Percentiles rank a stretch among this genome's conserved stretches.
Conservation (phyloP, 1,139 yeast genomes). For the Debaryomycetaceae sp. region DNA sequence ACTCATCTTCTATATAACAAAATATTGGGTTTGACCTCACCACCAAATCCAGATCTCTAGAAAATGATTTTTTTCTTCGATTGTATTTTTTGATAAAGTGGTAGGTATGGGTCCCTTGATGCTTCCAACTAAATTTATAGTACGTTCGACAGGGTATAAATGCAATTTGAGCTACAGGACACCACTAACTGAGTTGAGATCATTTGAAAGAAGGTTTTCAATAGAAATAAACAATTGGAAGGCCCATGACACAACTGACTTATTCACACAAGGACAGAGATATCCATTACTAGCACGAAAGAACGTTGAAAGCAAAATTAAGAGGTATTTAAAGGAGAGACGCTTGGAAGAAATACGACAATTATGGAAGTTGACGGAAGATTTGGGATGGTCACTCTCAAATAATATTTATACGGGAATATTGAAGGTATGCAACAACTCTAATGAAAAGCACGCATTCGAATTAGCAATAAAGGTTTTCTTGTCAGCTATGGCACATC, state of each 20-base stretch:
- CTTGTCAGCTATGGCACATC: slow-evolving; percentile 11
- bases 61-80: no score
- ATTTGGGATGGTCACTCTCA: not conserved
- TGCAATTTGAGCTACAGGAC: not conserved
- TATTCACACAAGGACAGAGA: not conserved
- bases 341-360: not conserved
- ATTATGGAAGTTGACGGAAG: not conserved
- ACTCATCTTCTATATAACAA: not conserved
- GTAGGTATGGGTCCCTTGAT: not conserved
- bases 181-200: no score
- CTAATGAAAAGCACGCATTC: not conserved
- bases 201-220: no score
- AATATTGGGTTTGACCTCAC: not conserved
- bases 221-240: not conserved
- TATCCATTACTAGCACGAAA: not conserved
- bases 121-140: not conserved
- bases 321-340: not conserved
- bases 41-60: not conserved
- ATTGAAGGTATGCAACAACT: slow-evolving; percentile 6
- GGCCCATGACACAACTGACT: not conserved
- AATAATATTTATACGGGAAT: not conserved
- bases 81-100: no score
- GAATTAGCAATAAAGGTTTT: not conserved
- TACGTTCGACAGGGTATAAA: not conserved
- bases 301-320: not conserved